Evolutionary conservation across 352 stramenopile genomes (phyloP).

Genomic region (Phytopythium litorale): DNA sequence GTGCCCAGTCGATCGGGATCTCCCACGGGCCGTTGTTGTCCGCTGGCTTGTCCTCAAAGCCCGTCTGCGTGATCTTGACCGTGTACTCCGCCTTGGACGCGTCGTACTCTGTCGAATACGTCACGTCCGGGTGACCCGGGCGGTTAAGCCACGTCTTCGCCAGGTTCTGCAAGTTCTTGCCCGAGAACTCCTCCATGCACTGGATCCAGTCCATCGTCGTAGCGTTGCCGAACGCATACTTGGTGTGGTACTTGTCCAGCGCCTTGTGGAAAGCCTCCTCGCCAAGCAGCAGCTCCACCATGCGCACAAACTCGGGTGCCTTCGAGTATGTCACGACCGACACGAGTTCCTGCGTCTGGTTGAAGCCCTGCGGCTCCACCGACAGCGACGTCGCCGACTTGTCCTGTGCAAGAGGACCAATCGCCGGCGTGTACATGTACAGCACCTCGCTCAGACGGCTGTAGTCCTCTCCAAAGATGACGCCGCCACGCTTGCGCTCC

Average conservation of each 20-base stretch:
- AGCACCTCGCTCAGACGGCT: constrained; percentile 65
- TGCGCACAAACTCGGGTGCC: constrained; percentile 73
- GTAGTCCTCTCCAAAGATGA: constrained; percentile 72
- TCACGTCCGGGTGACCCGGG: constrained; percentile 58
- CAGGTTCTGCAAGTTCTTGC: constrained; percentile 55
- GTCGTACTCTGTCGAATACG: constrained; percentile 58
- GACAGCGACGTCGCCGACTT: constrained; percentile 67
- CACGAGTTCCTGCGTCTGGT: constrained; percentile 77
- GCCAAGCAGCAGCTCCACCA: constrained; percentile 67
- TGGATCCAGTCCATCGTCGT: constrained; percentile 74
- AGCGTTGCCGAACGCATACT: constrained; percentile 66
- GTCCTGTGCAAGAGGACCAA: constrained; percentile 65
- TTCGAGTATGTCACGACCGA: constrained; percentile 80
- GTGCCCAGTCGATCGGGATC: constrained; percentile 72
- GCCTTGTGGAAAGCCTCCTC: constrained; percentile 69
- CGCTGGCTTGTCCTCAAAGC: constrained; percentile 62
- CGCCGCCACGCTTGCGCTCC: constrained; percentile 58
- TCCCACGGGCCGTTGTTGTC: constrained; percentile 74
- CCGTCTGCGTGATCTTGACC: constrained; percentile 62
- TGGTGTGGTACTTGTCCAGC: constrained; percentile 75
- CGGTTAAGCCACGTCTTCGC: constrained; percentile 75
- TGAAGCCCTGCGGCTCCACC: constrained; percentile 70
- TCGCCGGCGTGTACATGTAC: constrained; percentile 69
- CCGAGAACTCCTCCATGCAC: constrained; percentile 75
- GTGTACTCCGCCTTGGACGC: constrained; percentile 39